A percentile compares a stretch with the other conserved stretches of the same genome.
Conservation (phyloP, 2,329 filamentous ascomycete species). For the Didymella pomorum region DNA sequence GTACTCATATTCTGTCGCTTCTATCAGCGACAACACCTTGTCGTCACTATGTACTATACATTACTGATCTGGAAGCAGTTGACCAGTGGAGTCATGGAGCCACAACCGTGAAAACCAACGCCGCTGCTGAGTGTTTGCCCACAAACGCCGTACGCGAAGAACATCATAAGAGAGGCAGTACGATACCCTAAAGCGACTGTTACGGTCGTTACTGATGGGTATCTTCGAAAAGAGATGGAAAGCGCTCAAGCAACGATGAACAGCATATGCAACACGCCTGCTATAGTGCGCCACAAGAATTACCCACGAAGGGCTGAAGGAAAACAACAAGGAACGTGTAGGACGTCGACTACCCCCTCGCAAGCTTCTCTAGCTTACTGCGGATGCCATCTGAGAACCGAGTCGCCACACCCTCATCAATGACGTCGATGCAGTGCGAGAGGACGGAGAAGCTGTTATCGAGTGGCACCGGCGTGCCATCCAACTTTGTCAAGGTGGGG, state of each 20-base stretch:
- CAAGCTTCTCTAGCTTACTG: constrained; percentile 60
- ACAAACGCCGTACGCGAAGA: constrained; percentile 22
- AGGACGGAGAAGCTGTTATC: constrained; percentile 60
- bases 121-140: constrained; percentile 8
- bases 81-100: constrained; percentile 10
- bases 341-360: constrained; percentile 35
- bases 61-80: constrained; percentile 33
- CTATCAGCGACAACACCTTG: constrained; percentile 5
- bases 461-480: constrained; percentile 58
- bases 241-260: constrained; percentile 1
- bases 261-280: constrained; percentile 18
- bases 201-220: constrained; percentile 26
- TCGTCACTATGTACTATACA: constrained; percentile 40
- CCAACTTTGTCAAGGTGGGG: constrained; percentile 60
- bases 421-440: constrained; percentile 60
- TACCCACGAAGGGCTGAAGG: neutral
- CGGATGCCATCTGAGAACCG: constrained; percentile 64
- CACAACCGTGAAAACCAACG: constrained; percentile 15
- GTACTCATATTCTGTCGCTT: constrained; percentile 11
- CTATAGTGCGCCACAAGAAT: constrained; percentile 13
- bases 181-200: constrained; percentile 26
- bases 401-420: constrained; percentile 62
- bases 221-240: constrained; percentile 29
- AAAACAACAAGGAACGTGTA: constrained; percentile 6
- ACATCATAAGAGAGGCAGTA: constrained; percentile 9